Percentiles rank a stretch among this genome's conserved stretches.
Conservation (phyloP, 2,329 filamentous ascomycete species). For the Exophiala sp. region DNA sequence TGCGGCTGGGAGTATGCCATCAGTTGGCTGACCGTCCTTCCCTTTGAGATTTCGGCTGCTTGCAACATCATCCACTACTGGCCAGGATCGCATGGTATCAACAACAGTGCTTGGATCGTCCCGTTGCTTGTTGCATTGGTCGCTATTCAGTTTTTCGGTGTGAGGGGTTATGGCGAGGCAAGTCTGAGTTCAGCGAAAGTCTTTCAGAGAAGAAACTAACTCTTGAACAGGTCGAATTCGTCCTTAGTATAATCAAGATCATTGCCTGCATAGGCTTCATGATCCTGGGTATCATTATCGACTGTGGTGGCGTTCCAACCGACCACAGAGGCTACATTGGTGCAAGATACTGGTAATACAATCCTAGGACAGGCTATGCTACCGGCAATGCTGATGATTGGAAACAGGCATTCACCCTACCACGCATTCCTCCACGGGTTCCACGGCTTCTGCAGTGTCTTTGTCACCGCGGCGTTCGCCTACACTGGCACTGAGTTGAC, state of each 20-base stretch:
- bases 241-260: constrained; percentile 74
- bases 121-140: constrained; percentile 68
- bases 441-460: constrained; percentile 57
- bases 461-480: constrained; percentile 58
- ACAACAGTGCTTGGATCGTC: constrained; percentile 50
- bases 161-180: constrained; percentile 64
- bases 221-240: constrained; percentile 63
- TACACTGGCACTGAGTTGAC: constrained; percentile 59
- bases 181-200: constrained; percentile 3
- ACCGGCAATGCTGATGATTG: constrained; percentile 62
- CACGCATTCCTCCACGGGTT: constrained; percentile 61
- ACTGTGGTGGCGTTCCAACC: background rate
- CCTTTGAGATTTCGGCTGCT: constrained; percentile 26
- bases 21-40: constrained; percentile 23
- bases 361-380: constrained; percentile 56
- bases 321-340: constrained; percentile 4
- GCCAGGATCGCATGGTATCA: constrained; percentile 36
- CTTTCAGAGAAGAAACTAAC: constrained; percentile 4
- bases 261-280: constrained; percentile 76
- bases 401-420: constrained; percentile 1
- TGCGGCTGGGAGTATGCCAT: constrained; percentile 38
- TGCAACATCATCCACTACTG: constrained; percentile 26
- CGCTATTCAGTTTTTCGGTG: constrained; percentile 71
- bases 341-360: constrained; percentile 59
- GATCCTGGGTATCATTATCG: constrained; percentile 32